These are phyloP conservation scores for Acanthamoeba lenticulata DNA, from an alignment of 208 protist genomes.

Conservation along the genomic window DNA sequence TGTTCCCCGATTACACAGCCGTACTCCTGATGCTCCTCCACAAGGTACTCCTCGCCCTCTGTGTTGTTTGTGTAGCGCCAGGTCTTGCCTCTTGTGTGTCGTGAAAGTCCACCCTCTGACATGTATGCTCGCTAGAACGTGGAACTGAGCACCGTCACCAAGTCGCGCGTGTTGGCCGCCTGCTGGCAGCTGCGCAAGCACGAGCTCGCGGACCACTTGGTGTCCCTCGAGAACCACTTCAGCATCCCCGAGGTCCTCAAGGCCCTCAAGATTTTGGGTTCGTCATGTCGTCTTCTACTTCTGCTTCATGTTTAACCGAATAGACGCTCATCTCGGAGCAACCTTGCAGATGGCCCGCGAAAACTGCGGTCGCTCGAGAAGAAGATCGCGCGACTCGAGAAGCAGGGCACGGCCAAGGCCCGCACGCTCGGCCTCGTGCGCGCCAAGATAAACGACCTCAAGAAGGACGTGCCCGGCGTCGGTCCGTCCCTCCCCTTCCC, in stretches of 20 bases:
- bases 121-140: not conserved
- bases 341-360: conserved; percentile 30
- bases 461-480: conserved; percentile 41
- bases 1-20: conserved; percentile 46
- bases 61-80: too few species aligned
- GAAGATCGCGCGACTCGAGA: conserved; percentile 36
- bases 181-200: conserved; percentile 28
- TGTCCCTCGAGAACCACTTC: conserved; percentile 61
- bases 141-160: conserved; percentile 54
- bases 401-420: conserved; percentile 65
- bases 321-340: too few species aligned
- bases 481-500: too few species aligned
- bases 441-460: conserved; percentile 66
- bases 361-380: conserved; percentile 36
- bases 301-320: not conserved
- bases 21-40: conserved; percentile 40
- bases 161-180: conserved; percentile 52
- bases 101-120: too few species aligned
- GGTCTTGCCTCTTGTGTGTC: too few species aligned
- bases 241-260: conserved; percentile 55
- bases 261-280: conserved; percentile 66
- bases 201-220: conserved; percentile 51
- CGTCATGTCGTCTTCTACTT: not conserved
- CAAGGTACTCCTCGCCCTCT: too few species aligned
- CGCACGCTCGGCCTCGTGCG: conserved; percentile 6